A percentile compares a stretch with the other conserved stretches of the same genome.
Conservation (phyloP, 345 rosid species). For the Pistacia atlantica region DNA sequence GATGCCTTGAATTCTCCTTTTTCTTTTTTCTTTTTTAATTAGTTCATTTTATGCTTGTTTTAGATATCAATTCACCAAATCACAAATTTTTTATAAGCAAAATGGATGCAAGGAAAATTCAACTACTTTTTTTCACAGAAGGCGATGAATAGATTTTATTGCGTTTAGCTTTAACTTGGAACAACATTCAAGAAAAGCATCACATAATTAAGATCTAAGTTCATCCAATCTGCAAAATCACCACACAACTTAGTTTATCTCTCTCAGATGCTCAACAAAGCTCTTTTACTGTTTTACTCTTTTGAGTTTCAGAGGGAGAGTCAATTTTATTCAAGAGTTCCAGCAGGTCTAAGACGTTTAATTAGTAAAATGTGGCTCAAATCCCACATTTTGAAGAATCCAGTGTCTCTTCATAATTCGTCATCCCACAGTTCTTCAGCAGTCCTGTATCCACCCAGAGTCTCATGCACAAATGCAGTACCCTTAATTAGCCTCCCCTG, state of each 20-base stretch:
- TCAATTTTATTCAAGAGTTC: not conserved
- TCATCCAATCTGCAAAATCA: not conserved
- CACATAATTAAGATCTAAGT: not conserved
- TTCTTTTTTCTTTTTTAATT: too few species aligned
- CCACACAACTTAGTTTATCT: not conserved
- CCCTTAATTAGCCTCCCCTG: constrained; percentile 45
- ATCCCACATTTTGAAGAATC: too few species aligned
- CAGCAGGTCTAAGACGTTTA: too few species aligned
- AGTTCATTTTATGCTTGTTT: too few species aligned
- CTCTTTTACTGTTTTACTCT: not conserved
- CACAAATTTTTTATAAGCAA: too few species aligned
- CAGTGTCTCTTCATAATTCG: constrained; percentile 24
- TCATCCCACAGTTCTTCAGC: constrained; percentile 57
- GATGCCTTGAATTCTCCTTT: too few species aligned
- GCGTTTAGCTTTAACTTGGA: not conserved
- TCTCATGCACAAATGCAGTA: constrained; percentile 38
- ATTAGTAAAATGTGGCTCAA: too few species aligned
- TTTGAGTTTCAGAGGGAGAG: not conserved
- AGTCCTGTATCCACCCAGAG: constrained; percentile 40
- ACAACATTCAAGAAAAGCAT: not conserved
- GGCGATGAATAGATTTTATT: not conserved
- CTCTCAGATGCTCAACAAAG: not conserved
- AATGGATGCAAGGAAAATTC: not conserved
- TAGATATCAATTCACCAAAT: too few species aligned
- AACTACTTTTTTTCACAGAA: not conserved